These are phyloP conservation scores for Blumeriella jaapii DNA, from an alignment of 2,329 filamentous ascomycete genomes.

Conservation along the genomic window DNA sequence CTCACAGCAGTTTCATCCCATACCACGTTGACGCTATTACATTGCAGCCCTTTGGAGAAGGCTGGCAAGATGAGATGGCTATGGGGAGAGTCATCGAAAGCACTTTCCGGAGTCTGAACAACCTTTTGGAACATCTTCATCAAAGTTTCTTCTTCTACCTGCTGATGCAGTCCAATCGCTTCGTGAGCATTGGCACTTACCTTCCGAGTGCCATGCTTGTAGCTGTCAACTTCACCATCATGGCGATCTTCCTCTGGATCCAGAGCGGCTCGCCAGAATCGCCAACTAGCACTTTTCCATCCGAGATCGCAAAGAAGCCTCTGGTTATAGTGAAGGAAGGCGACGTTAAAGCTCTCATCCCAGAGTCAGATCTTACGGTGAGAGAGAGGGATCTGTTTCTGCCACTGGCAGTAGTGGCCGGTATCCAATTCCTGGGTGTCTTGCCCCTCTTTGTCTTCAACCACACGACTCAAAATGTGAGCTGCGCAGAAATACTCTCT, in stretches of 20 bases:
- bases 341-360: conserved; percentile 17
- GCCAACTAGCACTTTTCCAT: conserved; percentile 11
- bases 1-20: conserved; percentile 92
- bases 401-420: conserved; percentile 61
- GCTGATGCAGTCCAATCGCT: conserved; percentile 79
- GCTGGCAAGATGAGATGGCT: conserved; percentile 97
- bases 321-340: conserved; percentile 18
- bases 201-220: conserved; percentile 95
- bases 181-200: conserved; percentile 97
- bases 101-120: conserved; percentile 87
- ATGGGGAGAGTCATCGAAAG: conserved; percentile 84
- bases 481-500: conserved; percentile 1
- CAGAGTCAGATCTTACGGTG: conserved; percentile 16
- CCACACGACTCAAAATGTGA: conserved; percentile 52
- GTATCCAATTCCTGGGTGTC: conserved; percentile 64
- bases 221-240: conserved; percentile 89
- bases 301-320: conserved; percentile 27
- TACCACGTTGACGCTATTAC: conserved; percentile 97
- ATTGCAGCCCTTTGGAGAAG: conserved; percentile 76
- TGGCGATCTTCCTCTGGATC: conserved; percentile 89
- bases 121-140: conserved; percentile 89
- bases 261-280: conserved; percentile 51
- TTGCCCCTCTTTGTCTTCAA: conserved; percentile 84
- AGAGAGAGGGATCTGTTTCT: conserved; percentile 49
- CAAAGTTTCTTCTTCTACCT: conserved; percentile 99